Evolutionary conservation across 192 early-diverging fungal species (phyloP), one percentile per base, ranked within the genome.

Genomic region (Coemansia reversa): DNA sequence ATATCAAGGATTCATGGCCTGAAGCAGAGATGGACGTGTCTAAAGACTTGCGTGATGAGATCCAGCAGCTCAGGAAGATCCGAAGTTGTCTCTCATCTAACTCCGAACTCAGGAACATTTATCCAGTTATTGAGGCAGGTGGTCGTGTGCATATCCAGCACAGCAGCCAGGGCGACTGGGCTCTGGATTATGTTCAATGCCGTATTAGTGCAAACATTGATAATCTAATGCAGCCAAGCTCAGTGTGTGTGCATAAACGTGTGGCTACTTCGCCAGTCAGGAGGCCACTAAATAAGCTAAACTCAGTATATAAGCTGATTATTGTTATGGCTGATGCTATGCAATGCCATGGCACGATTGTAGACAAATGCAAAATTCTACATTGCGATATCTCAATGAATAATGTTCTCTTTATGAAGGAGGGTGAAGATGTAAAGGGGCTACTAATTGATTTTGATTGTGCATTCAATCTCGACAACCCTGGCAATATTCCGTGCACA

Each of bases 341-440:
- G 54, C 47, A 23, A 14, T 57, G 29, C 25, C 66, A 68, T 30
- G 3, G 8, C 16, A 51, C 28, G 19, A 64, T 65, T 20, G 14
- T 55, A n/a, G 0, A 27, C 24, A 23, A 70, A 4, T 57, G 49
- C 56, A 27, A 45, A 0, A 69, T 66, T 12, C 23, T 69, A 33
- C 73, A 69, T 18, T 61, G 67, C 0, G 73, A 75, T 19, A 69
- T 68, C 18, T 75, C 73, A 8, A n/a, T 19, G 0, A 75, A 75
- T 48, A 75, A 69, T 50, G 52, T 69, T 5, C n/a, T 69, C 14
- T 61, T 66, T n/a, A 18, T 23, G 49, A 30, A 49, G 5, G 42
- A 27, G 19, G 51, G 23, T 9, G 60, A 33, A 30, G 7, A 20
- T 16, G 51, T 28, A 19, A 28, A 27, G 22, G 70, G 70, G 1